phyloP scores from a whole-genome alignment of 2,329 filamentous ascomycete genomes.

The Sphaceloma murrayae region DNA sequence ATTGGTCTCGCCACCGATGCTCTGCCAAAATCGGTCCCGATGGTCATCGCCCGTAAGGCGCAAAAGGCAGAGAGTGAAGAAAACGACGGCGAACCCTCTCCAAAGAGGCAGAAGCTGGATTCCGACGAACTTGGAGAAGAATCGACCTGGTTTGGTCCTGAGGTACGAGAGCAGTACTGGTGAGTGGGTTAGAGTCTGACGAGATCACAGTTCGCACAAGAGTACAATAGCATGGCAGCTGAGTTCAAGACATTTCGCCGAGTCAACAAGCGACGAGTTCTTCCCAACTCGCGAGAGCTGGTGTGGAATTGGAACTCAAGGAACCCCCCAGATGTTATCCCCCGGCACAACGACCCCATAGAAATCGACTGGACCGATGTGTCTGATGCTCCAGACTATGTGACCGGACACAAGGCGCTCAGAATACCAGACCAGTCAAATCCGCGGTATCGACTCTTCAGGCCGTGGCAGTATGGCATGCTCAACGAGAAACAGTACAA shows the following conservation, averaged over 20 bases:
- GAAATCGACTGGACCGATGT: constrained; percentile 94
- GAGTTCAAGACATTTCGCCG: constrained; percentile 88
- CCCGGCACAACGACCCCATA: constrained; percentile 87
- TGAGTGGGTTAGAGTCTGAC: neutral
- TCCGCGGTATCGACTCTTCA: constrained; percentile 84
- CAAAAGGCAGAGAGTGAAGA: constrained; percentile 74
- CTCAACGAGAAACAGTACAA: constrained; percentile 85
- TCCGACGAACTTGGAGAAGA: constrained; percentile 51
- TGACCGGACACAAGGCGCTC: constrained; percentile 72
- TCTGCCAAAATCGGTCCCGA: constrained; percentile 85
- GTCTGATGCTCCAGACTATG: constrained; percentile 59
- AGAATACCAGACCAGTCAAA: constrained; percentile 82
- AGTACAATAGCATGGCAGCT: constrained; percentile 70
- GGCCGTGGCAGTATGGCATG: constrained; percentile 79
- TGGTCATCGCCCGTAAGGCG: constrained; percentile 77
- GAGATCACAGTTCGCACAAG: constrained; percentile 44
- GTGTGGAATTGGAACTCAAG: constrained; percentile 90
- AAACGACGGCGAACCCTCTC: constrained; percentile 67
- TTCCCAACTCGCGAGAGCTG: constrained; percentile 95
- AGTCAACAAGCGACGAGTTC: constrained; percentile 82
- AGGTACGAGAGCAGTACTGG: constrained; percentile 39
- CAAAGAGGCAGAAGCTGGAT: constrained; percentile 53
- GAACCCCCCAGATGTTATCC: constrained; percentile 74
- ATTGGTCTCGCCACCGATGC: constrained; percentile 95
- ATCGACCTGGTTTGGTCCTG: constrained; percentile 81